Conservation (phyloP, 164 flowering plant genomes). For the Kingdonia uniflora region DNA sequence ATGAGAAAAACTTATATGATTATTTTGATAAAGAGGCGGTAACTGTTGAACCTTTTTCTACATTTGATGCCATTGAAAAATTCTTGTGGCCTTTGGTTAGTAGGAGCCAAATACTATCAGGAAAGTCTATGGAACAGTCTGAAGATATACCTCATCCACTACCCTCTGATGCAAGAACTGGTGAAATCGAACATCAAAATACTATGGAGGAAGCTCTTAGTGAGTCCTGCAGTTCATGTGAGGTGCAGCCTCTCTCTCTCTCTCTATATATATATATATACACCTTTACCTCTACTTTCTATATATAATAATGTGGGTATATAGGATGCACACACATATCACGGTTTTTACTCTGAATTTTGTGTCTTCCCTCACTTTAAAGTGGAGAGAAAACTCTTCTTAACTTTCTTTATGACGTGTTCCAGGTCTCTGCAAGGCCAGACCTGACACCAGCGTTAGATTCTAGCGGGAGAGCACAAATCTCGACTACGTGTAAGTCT, state of each 20-base stretch:
- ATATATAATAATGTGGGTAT: too few species aligned
- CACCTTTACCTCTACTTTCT: too few species aligned
- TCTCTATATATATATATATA: too few species aligned
- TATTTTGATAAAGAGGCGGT: conserved; percentile 27
- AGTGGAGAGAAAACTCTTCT: too few species aligned
- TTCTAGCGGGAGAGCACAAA: too few species aligned
- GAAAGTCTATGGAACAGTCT: conserved; percentile 1
- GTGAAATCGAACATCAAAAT: background rate
- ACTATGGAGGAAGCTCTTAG: too few species aligned
- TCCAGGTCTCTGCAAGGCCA: conserved; percentile 19
- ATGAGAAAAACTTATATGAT: conserved; percentile 40
- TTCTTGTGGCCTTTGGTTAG: conserved; percentile 59
- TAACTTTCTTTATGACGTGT: conserved; percentile 1
- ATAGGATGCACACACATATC: too few species aligned
- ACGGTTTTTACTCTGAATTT: too few species aligned
- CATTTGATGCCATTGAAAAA: conserved; percentile 53
- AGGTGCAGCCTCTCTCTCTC: too few species aligned
- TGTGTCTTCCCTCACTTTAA: too few species aligned
- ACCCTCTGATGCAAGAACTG: background rate
- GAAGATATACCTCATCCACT: background rate
- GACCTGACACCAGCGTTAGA: conserved; percentile 13
- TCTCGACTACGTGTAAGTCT: too few species aligned
- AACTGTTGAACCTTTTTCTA: conserved; percentile 63
- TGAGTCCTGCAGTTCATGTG: too few species aligned
- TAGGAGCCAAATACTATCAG: background rate